These are phyloP conservation scores for Mycena citricolor DNA, from an alignment of 1,284 basidiomycete genomes.

Conservation along the genomic window DNA sequence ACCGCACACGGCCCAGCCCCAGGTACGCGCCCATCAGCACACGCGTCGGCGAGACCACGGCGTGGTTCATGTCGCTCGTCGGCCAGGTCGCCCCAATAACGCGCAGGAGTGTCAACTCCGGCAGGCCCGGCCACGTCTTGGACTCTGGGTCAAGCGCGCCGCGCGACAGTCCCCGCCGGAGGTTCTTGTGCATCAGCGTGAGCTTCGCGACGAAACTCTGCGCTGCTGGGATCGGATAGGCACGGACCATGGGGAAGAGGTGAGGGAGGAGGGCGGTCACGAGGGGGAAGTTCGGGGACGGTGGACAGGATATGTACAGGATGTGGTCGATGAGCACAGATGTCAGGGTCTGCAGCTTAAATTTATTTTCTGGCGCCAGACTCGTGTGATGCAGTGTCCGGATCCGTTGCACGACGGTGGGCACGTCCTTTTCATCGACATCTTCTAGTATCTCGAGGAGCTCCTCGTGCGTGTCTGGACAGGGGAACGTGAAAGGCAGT, in stretches of 20 bases:
- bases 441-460: conserved; percentile 81
- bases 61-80: conserved; percentile 92
- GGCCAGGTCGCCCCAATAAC: conserved; percentile 86
- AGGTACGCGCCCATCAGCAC: conserved; percentile 93
- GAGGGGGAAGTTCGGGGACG: conserved; percentile 57
- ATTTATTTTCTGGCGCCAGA: conserved; percentile 88
- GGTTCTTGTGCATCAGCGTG: conserved; percentile 91
- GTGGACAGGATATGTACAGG: conserved; percentile 72
- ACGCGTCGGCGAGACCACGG: conserved; percentile 84
- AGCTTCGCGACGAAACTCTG: conserved; percentile 84
- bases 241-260: conserved; percentile 74
- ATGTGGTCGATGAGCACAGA: conserved; percentile 91
- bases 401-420: conserved; percentile 88
- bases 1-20: conserved; percentile 78
- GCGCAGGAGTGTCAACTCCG: conserved; percentile 84
- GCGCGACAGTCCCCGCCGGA: conserved; percentile 80
- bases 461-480: conserved; percentile 84
- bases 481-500: conserved; percentile 91
- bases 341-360: conserved; percentile 82
- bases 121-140: conserved; percentile 85
- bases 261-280: conserved; percentile 80
- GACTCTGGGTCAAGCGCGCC: conserved; percentile 65
- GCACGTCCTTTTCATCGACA: conserved; percentile 70
- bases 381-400: conserved; percentile 90
- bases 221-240: conserved; percentile 82